Percentiles rank a stretch among this genome's conserved stretches.
Conservation (phyloP, 345 rosid species). For the Pseudoturritis turrita region DNA sequence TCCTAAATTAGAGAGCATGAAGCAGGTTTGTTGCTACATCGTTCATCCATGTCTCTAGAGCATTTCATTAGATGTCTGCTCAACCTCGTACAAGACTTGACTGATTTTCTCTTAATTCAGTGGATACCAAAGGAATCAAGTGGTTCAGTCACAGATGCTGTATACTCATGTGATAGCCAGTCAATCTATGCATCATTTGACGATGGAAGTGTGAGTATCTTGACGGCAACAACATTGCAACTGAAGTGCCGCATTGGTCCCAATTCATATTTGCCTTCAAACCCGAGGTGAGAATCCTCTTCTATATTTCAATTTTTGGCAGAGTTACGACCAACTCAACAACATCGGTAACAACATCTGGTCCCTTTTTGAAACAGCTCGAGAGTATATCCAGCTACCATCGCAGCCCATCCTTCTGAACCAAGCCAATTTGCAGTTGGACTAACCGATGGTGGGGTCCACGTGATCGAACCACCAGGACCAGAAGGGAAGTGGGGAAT, state of each 20-base stretch:
- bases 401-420: slow-evolving; percentile 42
- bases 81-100: neutral
- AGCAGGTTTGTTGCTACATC: slow-evolving; percentile 29
- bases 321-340: neutral
- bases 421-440: slow-evolving; percentile 42
- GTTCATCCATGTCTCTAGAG: neutral
- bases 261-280: slow-evolving; percentile 36
- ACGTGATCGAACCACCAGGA: slow-evolving; percentile 39
- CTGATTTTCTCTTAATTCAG: slow-evolving; percentile 15
- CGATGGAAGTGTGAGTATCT: slow-evolving; percentile 38
- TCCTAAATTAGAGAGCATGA: slow-evolving; percentile 37
- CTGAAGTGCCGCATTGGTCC: slow-evolving; percentile 36
- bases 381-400: slow-evolving; percentile 35
- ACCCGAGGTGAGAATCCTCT: slow-evolving; percentile 32
- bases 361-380: slow-evolving; percentile 20
- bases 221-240: slow-evolving; percentile 34
- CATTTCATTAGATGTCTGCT: neutral
- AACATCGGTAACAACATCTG: neutral
- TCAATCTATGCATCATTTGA: slow-evolving; percentile 38
- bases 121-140: slow-evolving; percentile 38
- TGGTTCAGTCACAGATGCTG: slow-evolving; percentile 40
- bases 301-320: neutral
- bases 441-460: slow-evolving; percentile 40
- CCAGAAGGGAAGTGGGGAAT: slow-evolving; percentile 39
- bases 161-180: slow-evolving; percentile 45